phyloP scores from a whole-genome alignment of 1,284 basidiomycete genomes.

The Flammula alnicola region DNA sequence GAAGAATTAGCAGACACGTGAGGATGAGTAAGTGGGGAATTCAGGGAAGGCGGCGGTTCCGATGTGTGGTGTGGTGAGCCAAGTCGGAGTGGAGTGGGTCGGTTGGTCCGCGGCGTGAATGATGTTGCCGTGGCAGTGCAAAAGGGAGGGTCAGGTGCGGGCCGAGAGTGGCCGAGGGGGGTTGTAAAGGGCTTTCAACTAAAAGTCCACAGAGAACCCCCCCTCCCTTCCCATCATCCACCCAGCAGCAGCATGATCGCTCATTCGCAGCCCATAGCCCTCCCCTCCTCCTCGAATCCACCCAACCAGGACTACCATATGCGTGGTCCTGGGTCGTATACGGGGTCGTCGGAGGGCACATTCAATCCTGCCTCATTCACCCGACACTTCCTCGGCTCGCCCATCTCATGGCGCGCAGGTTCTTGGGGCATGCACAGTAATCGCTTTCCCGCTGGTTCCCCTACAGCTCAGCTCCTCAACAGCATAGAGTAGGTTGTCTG shows the following conservation, averaged over 20 bases:
- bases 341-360: conserved; percentile 44
- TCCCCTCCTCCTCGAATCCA: conserved; percentile 34
- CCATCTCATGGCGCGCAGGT: conserved; percentile 67
- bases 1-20: too few species aligned
- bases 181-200: background rate
- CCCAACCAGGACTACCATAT: conserved; percentile 36
- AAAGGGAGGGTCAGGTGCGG: too few species aligned
- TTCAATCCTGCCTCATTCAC: conserved; percentile 70
- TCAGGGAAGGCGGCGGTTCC: too few species aligned
- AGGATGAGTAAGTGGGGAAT: too few species aligned
- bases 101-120: too few species aligned
- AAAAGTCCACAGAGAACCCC: background rate
- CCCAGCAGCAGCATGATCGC: conserved; percentile 25
- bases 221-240: background rate
- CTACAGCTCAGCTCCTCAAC: conserved; percentile 60
- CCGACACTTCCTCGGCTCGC: conserved; percentile 69
- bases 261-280: conserved; percentile 62
- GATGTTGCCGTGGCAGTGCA: background rate
- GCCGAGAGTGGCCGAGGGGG: background rate
- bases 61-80: too few species aligned
- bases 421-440: conserved; percentile 57
- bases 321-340: conserved; percentile 49
- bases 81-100: too few species aligned
- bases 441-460: conserved; percentile 63
- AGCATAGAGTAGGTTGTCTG: conserved; percentile 56